Evolutionary conservation across 495 filamentous ascomycete genomes (phyloP).

Genomic region (Neurospora pannonica): DNA sequence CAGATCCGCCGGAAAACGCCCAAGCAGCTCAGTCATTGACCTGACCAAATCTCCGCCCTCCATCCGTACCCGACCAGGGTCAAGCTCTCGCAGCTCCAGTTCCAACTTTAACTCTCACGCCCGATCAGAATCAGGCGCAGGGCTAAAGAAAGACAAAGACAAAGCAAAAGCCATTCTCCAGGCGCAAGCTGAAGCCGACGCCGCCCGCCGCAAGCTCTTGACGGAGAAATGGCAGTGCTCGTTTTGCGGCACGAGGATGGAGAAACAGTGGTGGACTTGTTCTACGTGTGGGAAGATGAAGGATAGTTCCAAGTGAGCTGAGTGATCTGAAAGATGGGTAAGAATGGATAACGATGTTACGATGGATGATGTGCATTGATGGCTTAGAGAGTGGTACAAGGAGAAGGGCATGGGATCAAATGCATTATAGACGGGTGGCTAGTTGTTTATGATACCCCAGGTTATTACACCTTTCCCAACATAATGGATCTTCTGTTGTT

Average conservation of each 20-base stretch:
- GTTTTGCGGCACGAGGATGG: constrained; percentile 55
- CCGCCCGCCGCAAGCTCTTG: constrained; percentile 2
- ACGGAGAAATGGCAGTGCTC: constrained; percentile 57
- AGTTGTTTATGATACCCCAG: no score
- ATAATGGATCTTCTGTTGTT: no score
- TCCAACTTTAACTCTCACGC: neutral
- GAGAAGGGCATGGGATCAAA: no score
- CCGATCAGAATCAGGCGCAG: neutral
- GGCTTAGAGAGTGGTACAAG: no score
- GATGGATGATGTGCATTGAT: neutral
- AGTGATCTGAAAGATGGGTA: no score
- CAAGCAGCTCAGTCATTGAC: constrained; percentile 19
- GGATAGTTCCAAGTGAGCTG: constrained; percentile 38
- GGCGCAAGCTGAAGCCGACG: constrained; percentile 11
- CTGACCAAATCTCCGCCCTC: constrained; percentile 9
- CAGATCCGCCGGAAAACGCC: constrained; percentile 7
- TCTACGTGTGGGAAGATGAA: constrained; percentile 61
- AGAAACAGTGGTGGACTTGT: constrained; percentile 73
- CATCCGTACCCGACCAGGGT: neutral
- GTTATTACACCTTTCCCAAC: no score
- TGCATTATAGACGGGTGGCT: no score
- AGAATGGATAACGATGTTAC: neutral
- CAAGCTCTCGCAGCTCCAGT: neutral
- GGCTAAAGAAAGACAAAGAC: neutral
- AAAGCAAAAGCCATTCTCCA: constrained; percentile 2